phyloP scores from a whole-genome alignment of 805 yeast genomes.

The Myxozyma nipponensis region DNA sequence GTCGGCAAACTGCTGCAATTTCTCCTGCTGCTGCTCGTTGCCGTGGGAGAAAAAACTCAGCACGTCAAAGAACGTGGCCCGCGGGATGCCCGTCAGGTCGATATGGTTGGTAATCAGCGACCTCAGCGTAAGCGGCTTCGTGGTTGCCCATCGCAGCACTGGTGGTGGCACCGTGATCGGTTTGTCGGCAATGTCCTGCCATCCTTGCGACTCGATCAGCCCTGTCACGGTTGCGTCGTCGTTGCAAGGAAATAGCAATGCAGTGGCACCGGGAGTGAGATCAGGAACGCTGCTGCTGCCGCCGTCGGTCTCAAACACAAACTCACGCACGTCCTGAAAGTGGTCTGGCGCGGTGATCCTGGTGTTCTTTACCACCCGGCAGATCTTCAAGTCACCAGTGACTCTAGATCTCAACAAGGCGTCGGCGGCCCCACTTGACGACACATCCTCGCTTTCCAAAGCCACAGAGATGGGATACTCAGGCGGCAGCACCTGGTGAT shows the following conservation, averaged over 20 bases:
- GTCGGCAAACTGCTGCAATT: conserved; percentile 67
- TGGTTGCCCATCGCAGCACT: conserved; percentile 45
- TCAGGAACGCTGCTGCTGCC: conserved; percentile 1
- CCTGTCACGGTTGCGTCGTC: conserved; percentile 57
- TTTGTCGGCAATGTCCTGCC: conserved; percentile 69
- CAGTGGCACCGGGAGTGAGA: conserved; percentile 72
- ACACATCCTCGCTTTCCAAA: conserved; percentile 4
- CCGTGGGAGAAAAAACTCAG: conserved; percentile 75
- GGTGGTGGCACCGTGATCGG: conserved; percentile 41
- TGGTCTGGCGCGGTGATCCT: conserved; percentile 69
- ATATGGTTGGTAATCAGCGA: conserved; percentile 71
- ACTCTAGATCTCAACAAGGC: conserved; percentile 7
- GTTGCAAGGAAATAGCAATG: conserved; percentile 73
- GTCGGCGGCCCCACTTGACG: neutral
- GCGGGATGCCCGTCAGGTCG: conserved; percentile 78
- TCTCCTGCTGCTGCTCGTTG: conserved; percentile 63
- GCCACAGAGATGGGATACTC: conserved; percentile 35
- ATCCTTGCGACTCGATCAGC: conserved; percentile 64
- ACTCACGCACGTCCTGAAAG: conserved; percentile 83
- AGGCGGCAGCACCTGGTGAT: conserved; percentile 42
- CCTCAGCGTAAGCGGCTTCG: conserved; percentile 66
- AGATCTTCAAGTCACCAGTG: conserved; percentile 35
- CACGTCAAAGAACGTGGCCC: conserved; percentile 71
- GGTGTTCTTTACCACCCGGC: conserved; percentile 48
- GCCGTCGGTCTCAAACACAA: conserved; percentile 41